phyloP scores from a whole-genome alignment of 108 stramenopile genomes.

The Cyclotella atomus region DNA sequence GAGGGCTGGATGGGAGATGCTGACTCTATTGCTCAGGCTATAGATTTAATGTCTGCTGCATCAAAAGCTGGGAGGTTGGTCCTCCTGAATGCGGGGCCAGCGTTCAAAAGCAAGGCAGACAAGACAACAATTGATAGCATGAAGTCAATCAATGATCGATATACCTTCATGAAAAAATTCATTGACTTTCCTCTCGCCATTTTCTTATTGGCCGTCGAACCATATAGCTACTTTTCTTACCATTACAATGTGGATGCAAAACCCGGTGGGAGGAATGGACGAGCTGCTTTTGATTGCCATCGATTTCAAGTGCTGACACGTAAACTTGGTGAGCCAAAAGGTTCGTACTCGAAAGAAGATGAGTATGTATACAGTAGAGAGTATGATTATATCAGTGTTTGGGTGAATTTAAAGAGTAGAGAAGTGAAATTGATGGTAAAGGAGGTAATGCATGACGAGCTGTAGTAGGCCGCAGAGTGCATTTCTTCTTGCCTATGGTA shows the following conservation, averaged over 20 bases:
- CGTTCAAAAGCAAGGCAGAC: slow-evolving; percentile 1
- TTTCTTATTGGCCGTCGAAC: slow-evolving; percentile 41
- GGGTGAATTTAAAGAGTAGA: slow-evolving; percentile 12
- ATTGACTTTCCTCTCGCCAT: slow-evolving; percentile 37
- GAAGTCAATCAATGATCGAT: slow-evolving; percentile 20
- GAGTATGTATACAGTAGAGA: slow-evolving; percentile 19
- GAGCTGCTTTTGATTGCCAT: slow-evolving; percentile 19
- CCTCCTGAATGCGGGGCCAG: slow-evolving; percentile 26
- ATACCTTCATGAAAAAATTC: slow-evolving; percentile 12
- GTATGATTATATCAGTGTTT: slow-evolving; percentile 18
- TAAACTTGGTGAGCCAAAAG: slow-evolving; percentile 9
- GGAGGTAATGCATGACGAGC: too few relatives aligned
- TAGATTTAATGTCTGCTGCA: slow-evolving; percentile 34
- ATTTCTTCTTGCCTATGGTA: too few relatives aligned
- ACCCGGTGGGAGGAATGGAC: not conserved
- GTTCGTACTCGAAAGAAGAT: slow-evolving; percentile 2
- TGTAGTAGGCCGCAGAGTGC: too few relatives aligned
- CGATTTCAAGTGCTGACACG: slow-evolving; percentile 24
- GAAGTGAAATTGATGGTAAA: not conserved
- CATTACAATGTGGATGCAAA: slow-evolving; percentile 27
- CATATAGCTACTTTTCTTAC: slow-evolving; percentile 37
- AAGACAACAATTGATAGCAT: not conserved
- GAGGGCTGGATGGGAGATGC: slow-evolving; percentile 31
- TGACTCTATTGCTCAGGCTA: slow-evolving; percentile 4
- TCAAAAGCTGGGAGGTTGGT: slow-evolving; percentile 22